Evolutionary conservation across 352 stramenopile species (phyloP), one percentile per base, ranked within the genome.

Genomic region (Pythium guiyangense): DNA sequence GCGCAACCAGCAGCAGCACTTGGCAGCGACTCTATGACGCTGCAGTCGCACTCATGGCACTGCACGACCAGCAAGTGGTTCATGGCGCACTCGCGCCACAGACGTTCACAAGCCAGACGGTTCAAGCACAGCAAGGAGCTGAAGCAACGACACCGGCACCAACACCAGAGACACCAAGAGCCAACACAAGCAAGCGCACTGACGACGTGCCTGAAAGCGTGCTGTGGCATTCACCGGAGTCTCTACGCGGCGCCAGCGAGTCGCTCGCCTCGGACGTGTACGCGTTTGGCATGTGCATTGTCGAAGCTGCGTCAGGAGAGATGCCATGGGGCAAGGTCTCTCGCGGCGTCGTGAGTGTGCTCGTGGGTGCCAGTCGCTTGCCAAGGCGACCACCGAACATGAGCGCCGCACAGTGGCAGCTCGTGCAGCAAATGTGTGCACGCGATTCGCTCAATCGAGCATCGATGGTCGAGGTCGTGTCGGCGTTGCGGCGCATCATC

Each of bases 211-310:
- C 44, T 12, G 44, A 49, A 8, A 49, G 44, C 20, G 20, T 49
- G 44, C 44, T n/a, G 9, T 49, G 44, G 44, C n/a, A 34, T n/a
- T 49, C 20, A 6, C 44, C 44, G 6, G 44, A 49, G 44, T 49
- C 44, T n/a, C 17, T 49, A 9, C 20, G 20, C 5, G 44, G 44
- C 17, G 44, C 31, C 12, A 12, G 10, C 44, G 26, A 49, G 47
- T 26, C 47, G 15, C 11, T 10, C 6, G 27, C 27, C 1, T 55
- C 50, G 6, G 50, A 48, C 35, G 50, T 55, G 9, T 55, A 34
- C 45, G 18, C 34, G 50, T 55, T 55, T 27, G 35, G 34, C 35
- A 47, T 55, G 37, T 55, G 50, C 37, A 47, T 55, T 5, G 17
- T 55, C 6, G 20, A 55, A 31, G 50, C 35, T 9, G 50, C 27